A percentile compares a stretch with the other conserved stretches of the same genome.
Conservation (phyloP, 345 rosid species). For the Dimocarpus longan region DNA sequence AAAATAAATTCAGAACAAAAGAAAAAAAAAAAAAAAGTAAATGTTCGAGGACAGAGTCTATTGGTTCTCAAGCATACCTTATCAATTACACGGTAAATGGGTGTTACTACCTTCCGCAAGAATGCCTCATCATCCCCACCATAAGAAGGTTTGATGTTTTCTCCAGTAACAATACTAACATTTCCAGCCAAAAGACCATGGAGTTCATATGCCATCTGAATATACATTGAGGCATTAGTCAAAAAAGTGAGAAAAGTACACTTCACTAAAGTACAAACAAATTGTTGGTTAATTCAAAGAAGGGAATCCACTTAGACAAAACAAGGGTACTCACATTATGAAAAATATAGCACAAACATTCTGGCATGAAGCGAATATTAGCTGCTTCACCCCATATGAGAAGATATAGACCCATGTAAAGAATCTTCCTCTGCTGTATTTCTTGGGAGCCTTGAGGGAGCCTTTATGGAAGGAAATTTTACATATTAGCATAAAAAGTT, state of each 20-base stretch:
- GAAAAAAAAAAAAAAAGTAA: constrained; percentile 24
- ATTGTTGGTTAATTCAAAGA: neutral
- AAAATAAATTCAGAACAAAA: constrained; percentile 29
- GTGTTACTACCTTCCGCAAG: constrained; percentile 88
- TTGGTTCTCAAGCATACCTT: constrained; percentile 51
- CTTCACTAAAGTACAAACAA: constrained; percentile 6
- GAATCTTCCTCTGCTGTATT: constrained; percentile 87
- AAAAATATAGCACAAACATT: constrained; percentile 92
- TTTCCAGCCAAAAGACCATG: constrained; percentile 97
- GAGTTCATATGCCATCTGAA: constrained; percentile 98
- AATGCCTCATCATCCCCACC: constrained; percentile 98
- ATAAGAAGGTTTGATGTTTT: constrained; percentile 95
- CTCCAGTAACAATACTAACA: constrained; percentile 97
- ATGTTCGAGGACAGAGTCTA: constrained; percentile 8
- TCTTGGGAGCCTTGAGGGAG: constrained; percentile 92
- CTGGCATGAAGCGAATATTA: constrained; percentile 93
- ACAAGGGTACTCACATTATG: constrained; percentile 69
- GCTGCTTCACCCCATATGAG: constrained; percentile 99
- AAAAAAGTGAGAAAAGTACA: neutral
- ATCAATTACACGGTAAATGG: constrained; percentile 74
- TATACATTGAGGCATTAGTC: constrained; percentile 17
- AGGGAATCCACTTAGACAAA: constrained; percentile 15
- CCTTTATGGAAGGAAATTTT: constrained; percentile 40
- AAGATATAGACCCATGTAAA: constrained; percentile 92
- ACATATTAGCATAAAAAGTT: constrained; percentile 8